Evolutionary conservation across 192 early-diverging fungal genomes (phyloP).

Genomic region (Anaeromyces robustus): DNA sequence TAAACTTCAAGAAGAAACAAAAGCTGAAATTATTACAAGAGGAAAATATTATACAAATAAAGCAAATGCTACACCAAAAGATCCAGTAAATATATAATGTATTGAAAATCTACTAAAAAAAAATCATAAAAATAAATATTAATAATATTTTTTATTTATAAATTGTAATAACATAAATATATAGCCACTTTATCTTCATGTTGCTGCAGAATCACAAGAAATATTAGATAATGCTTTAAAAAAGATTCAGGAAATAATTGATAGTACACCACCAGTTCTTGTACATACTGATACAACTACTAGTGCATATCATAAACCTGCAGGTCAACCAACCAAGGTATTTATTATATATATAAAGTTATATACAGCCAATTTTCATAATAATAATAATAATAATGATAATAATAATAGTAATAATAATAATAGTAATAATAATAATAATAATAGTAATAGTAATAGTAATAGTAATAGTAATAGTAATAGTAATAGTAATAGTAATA

Average conservation of each 20-base stretch:
- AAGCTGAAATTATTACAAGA: constrained; percentile 61
- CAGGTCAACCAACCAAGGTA: constrained; percentile 1
- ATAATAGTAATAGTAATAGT: no score
- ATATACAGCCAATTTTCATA: no score
- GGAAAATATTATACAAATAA: constrained; percentile 68
- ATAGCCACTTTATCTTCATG: constrained; percentile 54
- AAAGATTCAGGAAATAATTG: constrained; percentile 60
- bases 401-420: no score
- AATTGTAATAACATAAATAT: no score
- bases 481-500: no score
- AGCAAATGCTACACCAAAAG: constrained; percentile 50
- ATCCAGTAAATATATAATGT: constrained; percentile 25
- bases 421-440: no score
- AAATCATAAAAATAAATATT: no score
- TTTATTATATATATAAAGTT: no score
- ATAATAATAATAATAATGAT: neutral
- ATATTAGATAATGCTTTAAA: constrained; percentile 51
- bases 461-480: no score
- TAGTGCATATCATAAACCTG: constrained; percentile 4
- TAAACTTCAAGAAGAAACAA: constrained; percentile 59
- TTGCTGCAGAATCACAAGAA: constrained; percentile 50
- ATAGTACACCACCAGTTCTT: constrained; percentile 30
- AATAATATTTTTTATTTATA: no score
- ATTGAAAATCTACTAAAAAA: no score
- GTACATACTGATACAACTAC: constrained; percentile 1